Conservation (phyloP, 768 basidiomycete genomes). For the Podaxis rugospora region DNA sequence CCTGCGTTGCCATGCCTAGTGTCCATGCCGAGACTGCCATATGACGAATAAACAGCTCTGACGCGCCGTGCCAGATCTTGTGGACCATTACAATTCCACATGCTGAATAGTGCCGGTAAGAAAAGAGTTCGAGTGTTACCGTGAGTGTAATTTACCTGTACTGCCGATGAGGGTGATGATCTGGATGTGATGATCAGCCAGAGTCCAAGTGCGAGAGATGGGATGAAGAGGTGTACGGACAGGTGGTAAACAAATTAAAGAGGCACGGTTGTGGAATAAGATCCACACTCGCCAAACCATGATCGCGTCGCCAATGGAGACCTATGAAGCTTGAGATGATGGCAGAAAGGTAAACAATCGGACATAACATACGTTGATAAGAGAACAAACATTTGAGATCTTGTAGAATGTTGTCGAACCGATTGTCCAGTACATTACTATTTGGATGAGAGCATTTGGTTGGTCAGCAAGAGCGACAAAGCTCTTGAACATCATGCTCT, state of each 20-base stretch:
- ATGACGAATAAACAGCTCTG: neutral
- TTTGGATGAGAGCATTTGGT: neutral
- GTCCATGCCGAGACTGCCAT: neutral
- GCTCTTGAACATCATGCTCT: slow-evolving; percentile 1
- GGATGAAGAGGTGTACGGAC: neutral
- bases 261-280: neutral
- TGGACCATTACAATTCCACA: neutral
- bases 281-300: slow-evolving; percentile 4
- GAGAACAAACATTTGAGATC: neutral
- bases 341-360: neutral
- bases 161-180: neutral
- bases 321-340: neutral
- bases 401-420: neutral
- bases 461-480: neutral
- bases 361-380: neutral
- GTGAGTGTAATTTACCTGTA: neutral
- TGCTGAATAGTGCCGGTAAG: neutral
- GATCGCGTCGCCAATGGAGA: neutral
- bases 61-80: neutral
- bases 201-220: neutral
- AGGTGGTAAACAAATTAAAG: neutral
- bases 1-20: neutral
- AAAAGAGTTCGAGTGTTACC: neutral
- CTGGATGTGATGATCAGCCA: neutral
- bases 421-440: neutral